phyloP scores from a whole-genome alignment of 371 early-diverging fungal genomes.

The Scutellospora calospora region DNA sequence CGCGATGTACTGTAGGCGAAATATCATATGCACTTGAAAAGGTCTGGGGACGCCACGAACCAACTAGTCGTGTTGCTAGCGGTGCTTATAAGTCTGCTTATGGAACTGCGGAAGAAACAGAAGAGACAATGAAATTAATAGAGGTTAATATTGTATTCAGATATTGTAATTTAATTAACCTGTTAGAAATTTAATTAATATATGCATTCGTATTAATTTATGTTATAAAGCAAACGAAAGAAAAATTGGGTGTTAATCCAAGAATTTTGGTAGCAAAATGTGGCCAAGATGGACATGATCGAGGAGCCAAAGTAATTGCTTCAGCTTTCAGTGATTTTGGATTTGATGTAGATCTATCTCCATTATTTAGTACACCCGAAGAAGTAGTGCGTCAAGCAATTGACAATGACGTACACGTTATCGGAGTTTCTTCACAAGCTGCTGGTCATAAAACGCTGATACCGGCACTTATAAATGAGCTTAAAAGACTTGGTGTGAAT shows the following conservation, averaged over 20 bases:
- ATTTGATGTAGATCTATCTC: slow-evolving; percentile 89
- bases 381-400: slow-evolving; percentile 89
- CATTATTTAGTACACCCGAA: slow-evolving; percentile 87
- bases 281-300: slow-evolving; percentile 93
- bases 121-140: slow-evolving; percentile 64
- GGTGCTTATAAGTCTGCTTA: slow-evolving; percentile 89
- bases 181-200: slow-evolving; percentile 18
- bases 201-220: background rate
- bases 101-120: slow-evolving; percentile 69
- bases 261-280: slow-evolving; percentile 88
- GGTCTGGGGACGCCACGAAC: slow-evolving; percentile 83
- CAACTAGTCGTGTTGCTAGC: slow-evolving; percentile 76
- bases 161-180: background rate
- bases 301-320: slow-evolving; percentile 90
- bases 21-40: slow-evolving; percentile 82
- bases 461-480: slow-evolving; percentile 76
- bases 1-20: slow-evolving; percentile 85
- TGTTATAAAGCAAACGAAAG: slow-evolving; percentile 44
- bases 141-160: slow-evolving; percentile 54
- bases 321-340: slow-evolving; percentile 89
- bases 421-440: slow-evolving; percentile 86
- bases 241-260: slow-evolving; percentile 79
- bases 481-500: slow-evolving; percentile 71
- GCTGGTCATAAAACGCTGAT: slow-evolving; percentile 89
- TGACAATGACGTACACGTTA: slow-evolving; percentile 88